Conservation (phyloP, 345 rosid species). For the Noccaea bulbosa region DNA sequence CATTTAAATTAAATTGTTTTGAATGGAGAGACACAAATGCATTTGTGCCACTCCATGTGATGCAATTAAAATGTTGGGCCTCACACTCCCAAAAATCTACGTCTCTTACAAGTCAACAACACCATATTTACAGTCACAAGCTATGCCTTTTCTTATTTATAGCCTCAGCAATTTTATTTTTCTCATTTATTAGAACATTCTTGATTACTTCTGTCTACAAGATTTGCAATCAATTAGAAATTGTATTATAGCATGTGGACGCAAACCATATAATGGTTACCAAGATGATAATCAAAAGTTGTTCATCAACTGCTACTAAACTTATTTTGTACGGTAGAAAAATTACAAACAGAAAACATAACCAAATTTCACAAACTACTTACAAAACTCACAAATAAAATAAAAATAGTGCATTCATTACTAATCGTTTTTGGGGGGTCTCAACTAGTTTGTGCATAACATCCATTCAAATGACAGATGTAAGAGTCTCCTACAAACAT, state of each 20-base stretch:
- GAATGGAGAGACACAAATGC: slow-evolving; percentile 29
- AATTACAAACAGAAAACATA: not conserved
- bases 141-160: slow-evolving; percentile 39
- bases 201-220: slow-evolving; percentile 21
- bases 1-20: not conserved
- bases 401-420: not conserved
- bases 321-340: slow-evolving; percentile 4
- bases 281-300: not conserved
- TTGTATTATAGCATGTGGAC: not conserved
- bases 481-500: slow-evolving; percentile 17
- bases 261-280: slow-evolving; percentile 11
- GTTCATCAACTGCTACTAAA: not conserved
- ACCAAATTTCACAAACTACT: not conserved
- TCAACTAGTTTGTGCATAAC: not conserved
- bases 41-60: slow-evolving; percentile 41
- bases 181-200: slow-evolving; percentile 18
- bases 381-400: not conserved
- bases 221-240: not conserved
- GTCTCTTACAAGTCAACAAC: slow-evolving; percentile 34
- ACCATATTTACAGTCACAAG: slow-evolving; percentile 34
- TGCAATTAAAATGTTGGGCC: slow-evolving; percentile 10
- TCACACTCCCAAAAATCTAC: slow-evolving; percentile 23
- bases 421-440: slow-evolving; percentile 5
- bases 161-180: slow-evolving; percentile 26
- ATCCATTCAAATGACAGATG: slow-evolving; percentile 17